Conservation (phyloP, 2,329 filamentous ascomycete genomes). For the Stachybotrys elegans region DNA sequence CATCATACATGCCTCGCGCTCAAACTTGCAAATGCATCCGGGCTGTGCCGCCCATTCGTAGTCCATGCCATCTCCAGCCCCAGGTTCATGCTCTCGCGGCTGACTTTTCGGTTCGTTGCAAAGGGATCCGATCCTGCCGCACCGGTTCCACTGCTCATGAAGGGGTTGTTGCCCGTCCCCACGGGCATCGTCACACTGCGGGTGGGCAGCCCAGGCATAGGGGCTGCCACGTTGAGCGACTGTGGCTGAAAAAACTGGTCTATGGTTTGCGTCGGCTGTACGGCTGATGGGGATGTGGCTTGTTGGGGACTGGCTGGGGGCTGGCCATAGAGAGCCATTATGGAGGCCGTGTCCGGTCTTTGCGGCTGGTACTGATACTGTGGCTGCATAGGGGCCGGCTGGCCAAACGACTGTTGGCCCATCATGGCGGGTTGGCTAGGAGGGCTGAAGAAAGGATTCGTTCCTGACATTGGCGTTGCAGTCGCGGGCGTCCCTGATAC, state of each 20-base stretch:
- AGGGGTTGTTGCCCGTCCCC: slow-evolving; percentile 51
- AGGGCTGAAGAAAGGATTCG: slow-evolving; percentile 33
- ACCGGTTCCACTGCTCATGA: slow-evolving; percentile 33
- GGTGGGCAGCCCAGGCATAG: slow-evolving; percentile 16
- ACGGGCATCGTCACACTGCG: slow-evolving; percentile 27
- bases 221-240: slow-evolving; percentile 20
- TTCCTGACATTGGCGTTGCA: slow-evolving; percentile 11
- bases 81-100: slow-evolving; percentile 66
- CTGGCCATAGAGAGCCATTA: slow-evolving; percentile 61
- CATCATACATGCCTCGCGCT: slow-evolving; percentile 53
- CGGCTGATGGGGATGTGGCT: slow-evolving; percentile 39
- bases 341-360: slow-evolving; percentile 65
- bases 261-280: slow-evolving; percentile 20
- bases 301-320: slow-evolving; percentile 40
- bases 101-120: slow-evolving; percentile 31
- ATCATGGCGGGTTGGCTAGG: slow-evolving; percentile 19
- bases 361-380: slow-evolving; percentile 36
- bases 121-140: slow-evolving; percentile 37
- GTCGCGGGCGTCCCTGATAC: slow-evolving; percentile 28
- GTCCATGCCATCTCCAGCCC: slow-evolving; percentile 58
- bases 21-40: slow-evolving; percentile 73
- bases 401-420: slow-evolving; percentile 20
- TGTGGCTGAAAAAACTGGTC: no score
- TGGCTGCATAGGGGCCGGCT: slow-evolving; percentile 16
- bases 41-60: slow-evolving; percentile 67